Base-by-base conservation (phyloP, 257 asterid genomes). In the Solanum ossicruentum region DNA sequence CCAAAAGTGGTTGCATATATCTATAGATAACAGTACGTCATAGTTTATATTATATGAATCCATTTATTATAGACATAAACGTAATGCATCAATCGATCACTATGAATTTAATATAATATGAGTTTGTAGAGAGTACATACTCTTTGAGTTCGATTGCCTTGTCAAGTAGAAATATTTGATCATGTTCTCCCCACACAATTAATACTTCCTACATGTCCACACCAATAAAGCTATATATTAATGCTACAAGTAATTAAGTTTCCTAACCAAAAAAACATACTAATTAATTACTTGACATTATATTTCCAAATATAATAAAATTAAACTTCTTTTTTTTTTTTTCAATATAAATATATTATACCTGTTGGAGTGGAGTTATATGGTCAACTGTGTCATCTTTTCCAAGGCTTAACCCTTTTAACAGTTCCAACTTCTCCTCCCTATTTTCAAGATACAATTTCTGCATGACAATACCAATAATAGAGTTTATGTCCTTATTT, bases 141-240 rank as follows among this genome's bases (percentile, higher is more conserved):
- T 88, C 85, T 17, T 90, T 86, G 82, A 95, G 98, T 63, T 93
- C 91, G 11, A 43, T 55, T 10, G 93, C 97, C 88, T 89, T 95
- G 69, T 94, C 97, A 75, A 91, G 54, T 67, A 84, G 81, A 89
- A 95, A 94, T 57, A 95, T 92, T 67, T 86, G 90, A 85, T 95
- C 98, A 66, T 89, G 79, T 39, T 95, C 97, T 11, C 98, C 99
- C 98, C 99, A 95, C 57, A 95, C 90, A n/a, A 95, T 88, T 88
- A 94, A 83, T 71, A 91, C 95, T 82, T 92, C 90, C 98, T 93
- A 91, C 89, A 84, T 12, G 61, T 12, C 28, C 23, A 77, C 18
- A 49, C 12, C 65, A 23, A 87, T 85, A 36, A 12, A 32, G 20
- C 32, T 63, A 1, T 28, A 61, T 57, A 55, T 58, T 2, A 18